A percentile compares a stretch with the other conserved stretches of the same genome.
Conservation (phyloP, 495 filamentous ascomycete species). For the Penicillium subrubescens region DNA sequence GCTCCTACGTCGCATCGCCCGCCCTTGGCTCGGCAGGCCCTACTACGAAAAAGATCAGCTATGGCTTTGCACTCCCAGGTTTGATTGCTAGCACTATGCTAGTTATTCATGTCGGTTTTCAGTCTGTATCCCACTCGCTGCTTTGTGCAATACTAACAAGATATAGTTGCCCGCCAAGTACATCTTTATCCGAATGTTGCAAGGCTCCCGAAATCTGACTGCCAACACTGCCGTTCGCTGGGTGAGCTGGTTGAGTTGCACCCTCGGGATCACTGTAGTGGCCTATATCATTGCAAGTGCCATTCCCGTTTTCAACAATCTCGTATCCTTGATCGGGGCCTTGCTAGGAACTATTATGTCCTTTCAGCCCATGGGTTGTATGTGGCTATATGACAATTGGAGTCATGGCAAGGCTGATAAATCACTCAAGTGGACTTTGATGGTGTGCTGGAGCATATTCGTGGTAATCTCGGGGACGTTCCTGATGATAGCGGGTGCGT, state of each 20-base stretch:
- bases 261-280: conserved; percentile 55
- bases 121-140: conserved; percentile 10
- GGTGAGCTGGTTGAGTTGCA: conserved; percentile 60
- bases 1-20: conserved; percentile 64
- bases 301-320: conserved; percentile 67
- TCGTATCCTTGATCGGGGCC: conserved; percentile 62
- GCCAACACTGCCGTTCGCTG: conserved; percentile 59
- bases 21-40: conserved; percentile 65
- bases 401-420: conserved; percentile 40
- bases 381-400: conserved; percentile 51
- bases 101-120: conserved; percentile 40
- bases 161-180: conserved; percentile 52
- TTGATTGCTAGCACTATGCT: conserved; percentile 34
- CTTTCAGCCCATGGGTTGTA: conserved; percentile 47
- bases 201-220: conserved; percentile 52
- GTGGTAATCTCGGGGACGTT: conserved; percentile 42
- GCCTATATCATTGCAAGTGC: conserved; percentile 70
- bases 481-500: conserved; percentile 59
- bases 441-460: conserved; percentile 33
- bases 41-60: conserved; percentile 66
- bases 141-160: neutral
- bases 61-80: conserved; percentile 70
- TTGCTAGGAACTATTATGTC: conserved; percentile 53
- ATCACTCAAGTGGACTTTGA: conserved; percentile 23
- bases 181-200: conserved; percentile 62